Percentiles rank a stretch among this genome's conserved stretches.
Evolutionary conservation across 306 rosid species (phyloP).

Genomic region (Macrotyloma uniflorum): DNA sequence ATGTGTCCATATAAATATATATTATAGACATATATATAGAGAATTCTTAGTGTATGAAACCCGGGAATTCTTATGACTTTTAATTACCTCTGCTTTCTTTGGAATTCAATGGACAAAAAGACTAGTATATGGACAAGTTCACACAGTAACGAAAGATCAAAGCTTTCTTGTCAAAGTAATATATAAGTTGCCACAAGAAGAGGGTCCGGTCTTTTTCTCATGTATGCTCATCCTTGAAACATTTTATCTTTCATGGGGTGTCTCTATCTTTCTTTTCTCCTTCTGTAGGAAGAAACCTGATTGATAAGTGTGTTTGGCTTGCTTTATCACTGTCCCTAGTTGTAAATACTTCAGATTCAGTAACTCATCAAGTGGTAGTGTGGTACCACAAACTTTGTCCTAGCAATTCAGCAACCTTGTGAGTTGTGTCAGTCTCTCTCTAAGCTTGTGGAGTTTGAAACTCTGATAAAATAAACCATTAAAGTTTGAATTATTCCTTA

Average conservation of each 20-base stretch:
- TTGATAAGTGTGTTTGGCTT: slow-evolving; percentile 45
- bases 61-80: slow-evolving; percentile 29
- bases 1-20: not conserved
- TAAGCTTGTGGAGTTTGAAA: slow-evolving; percentile 42
- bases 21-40: not conserved
- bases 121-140: slow-evolving; percentile 42
- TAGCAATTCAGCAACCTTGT: slow-evolving; percentile 44
- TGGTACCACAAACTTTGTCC: slow-evolving; percentile 59
- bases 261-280: slow-evolving; percentile 51
- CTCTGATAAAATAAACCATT: not conserved
- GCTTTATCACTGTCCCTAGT: slow-evolving; percentile 43
- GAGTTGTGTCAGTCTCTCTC: slow-evolving; percentile 34
- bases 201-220: slow-evolving; percentile 58
- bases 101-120: slow-evolving; percentile 38
- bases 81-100: slow-evolving; percentile 44
- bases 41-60: slow-evolving; percentile 14
- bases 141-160: slow-evolving; percentile 49
- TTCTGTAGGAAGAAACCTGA: slow-evolving; percentile 55
- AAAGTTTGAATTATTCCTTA: not conserved
- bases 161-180: slow-evolving; percentile 63
- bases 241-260: slow-evolving; percentile 45
- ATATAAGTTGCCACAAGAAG: slow-evolving; percentile 43
- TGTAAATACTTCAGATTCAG: slow-evolving; percentile 45
- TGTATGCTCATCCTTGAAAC: slow-evolving; percentile 42
- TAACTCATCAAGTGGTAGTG: slow-evolving; percentile 35